phyloP scores from a whole-genome alignment of 1,139 yeast species.

The Magnusiomyces suaveolens region DNA sequence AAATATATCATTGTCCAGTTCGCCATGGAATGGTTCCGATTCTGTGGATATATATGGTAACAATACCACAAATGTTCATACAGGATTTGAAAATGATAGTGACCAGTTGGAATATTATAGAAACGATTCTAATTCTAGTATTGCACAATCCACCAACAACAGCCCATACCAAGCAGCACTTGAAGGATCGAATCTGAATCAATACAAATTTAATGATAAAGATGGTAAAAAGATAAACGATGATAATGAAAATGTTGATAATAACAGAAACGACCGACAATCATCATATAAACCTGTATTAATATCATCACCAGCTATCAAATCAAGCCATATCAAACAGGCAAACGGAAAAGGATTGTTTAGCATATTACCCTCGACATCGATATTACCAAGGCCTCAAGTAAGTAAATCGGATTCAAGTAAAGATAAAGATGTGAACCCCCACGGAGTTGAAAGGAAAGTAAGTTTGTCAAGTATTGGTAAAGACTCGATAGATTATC shows the following conservation, averaged over 20 bases:
- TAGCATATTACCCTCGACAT: neutral
- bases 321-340: neutral
- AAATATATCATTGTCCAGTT: no score
- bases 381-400: neutral
- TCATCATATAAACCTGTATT: neutral
- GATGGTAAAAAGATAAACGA: neutral
- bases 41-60: no score
- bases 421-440: neutral
- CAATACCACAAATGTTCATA: no score
- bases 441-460: neutral
- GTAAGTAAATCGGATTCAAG: neutral
- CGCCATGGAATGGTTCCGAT: neutral
- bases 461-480: neutral
- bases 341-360: constrained; percentile 1
- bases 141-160: no score
- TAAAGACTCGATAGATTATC: neutral
- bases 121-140: no score
- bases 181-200: no score
- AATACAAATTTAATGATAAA: no score
- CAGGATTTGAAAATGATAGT: no score
- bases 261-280: neutral
- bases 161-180: no score
- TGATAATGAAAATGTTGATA: neutral
- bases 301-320: neutral
- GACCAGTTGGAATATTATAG: no score